Conservation (phyloP, 2,329 filamentous ascomycete species). For the Botrytis fragariae region DNA sequence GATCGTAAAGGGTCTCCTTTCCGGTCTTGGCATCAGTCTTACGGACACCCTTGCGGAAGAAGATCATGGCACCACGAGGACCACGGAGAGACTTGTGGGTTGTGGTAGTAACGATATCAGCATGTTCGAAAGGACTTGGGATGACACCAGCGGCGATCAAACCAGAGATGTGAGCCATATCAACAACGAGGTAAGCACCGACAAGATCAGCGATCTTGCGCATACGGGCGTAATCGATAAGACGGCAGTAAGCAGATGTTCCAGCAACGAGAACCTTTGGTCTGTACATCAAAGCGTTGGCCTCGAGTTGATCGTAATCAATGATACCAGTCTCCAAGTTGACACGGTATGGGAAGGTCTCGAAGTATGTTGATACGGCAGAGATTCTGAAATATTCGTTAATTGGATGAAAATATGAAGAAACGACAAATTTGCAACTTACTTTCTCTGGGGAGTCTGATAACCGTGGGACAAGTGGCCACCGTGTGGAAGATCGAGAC, state of each 20-base stretch:
- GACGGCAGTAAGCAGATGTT: constrained; percentile 95
- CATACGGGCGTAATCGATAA: constrained; percentile 97
- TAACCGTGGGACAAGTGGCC: constrained; percentile 97
- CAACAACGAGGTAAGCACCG: constrained; percentile 90
- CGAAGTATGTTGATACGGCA: constrained; percentile 97
- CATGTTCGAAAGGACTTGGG: constrained; percentile 85
- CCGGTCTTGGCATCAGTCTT: constrained; percentile 87
- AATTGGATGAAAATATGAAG: constrained; percentile 16
- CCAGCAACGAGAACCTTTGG: constrained; percentile 96
- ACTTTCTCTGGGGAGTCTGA: constrained; percentile 92
- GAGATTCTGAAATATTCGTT: constrained; percentile 64
- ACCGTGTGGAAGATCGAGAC: constrained; percentile 92
- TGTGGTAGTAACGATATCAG: constrained; percentile 96
- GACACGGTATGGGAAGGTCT: constrained; percentile 96
- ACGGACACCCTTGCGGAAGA: constrained; percentile 96
- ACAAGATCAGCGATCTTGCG: constrained; percentile 91
- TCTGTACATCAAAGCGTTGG: constrained; percentile 86
- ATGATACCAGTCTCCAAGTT: constrained; percentile 90
- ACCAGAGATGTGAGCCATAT: constrained; percentile 99
- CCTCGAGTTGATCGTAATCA: constrained; percentile 90
- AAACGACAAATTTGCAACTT: constrained; percentile 38
- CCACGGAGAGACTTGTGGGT: constrained; percentile 99
- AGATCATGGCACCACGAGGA: constrained; percentile 98
- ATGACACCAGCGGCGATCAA: constrained; percentile 91
- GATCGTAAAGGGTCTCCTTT: constrained; percentile 85